Conservation (phyloP, 495 filamentous ascomycete genomes). For the Annulohypoxylon moriforme region DNA sequence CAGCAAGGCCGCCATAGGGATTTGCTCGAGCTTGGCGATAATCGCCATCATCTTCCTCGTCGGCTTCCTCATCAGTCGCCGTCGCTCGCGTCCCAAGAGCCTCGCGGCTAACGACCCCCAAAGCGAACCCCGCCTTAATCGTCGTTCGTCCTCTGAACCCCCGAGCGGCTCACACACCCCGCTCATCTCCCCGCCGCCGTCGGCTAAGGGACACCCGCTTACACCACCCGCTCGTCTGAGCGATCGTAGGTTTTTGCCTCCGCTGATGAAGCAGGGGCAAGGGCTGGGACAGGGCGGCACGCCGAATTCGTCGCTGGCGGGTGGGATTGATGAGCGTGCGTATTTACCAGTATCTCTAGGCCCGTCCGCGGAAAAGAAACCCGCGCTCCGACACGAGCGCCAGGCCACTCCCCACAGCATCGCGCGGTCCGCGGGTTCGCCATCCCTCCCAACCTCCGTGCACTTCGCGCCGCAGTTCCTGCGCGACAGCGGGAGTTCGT, state of each 20-base stretch:
- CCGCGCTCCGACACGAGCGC: slow-evolving; percentile 47
- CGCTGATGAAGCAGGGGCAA: slow-evolving; percentile 47
- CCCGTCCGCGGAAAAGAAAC: slow-evolving; percentile 49
- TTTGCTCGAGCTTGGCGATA: slow-evolving; percentile 52
- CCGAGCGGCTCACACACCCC: slow-evolving; percentile 52
- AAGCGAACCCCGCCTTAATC: slow-evolving; percentile 31
- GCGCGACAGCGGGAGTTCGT: slow-evolving; percentile 40
- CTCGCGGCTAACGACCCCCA: slow-evolving; percentile 19
- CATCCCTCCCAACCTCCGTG: slow-evolving; percentile 25
- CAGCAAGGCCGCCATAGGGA: slow-evolving; percentile 55
- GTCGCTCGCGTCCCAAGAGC: slow-evolving; percentile 38
- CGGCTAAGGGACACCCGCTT: slow-evolving; percentile 41
- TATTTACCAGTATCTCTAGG: slow-evolving; percentile 47
- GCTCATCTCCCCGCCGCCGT: slow-evolving; percentile 52
- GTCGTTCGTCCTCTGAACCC: slow-evolving; percentile 34
- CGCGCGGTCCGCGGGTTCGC: slow-evolving; percentile 17
- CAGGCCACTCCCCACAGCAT: slow-evolving; percentile 24
- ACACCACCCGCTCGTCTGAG: slow-evolving; percentile 59
- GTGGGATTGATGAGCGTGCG: slow-evolving; percentile 4
- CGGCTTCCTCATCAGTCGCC: slow-evolving; percentile 50
- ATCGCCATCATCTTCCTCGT: slow-evolving; percentile 52
- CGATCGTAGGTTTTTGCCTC: slow-evolving; percentile 55
- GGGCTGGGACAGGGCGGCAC: slow-evolving; percentile 16
- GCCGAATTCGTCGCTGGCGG: slow-evolving; percentile 36
- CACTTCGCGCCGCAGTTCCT: slow-evolving; percentile 33